These are phyloP conservation scores for Boletus coccyginus DNA, from an alignment of 768 basidiomycete species.

Conservation along the genomic window DNA sequence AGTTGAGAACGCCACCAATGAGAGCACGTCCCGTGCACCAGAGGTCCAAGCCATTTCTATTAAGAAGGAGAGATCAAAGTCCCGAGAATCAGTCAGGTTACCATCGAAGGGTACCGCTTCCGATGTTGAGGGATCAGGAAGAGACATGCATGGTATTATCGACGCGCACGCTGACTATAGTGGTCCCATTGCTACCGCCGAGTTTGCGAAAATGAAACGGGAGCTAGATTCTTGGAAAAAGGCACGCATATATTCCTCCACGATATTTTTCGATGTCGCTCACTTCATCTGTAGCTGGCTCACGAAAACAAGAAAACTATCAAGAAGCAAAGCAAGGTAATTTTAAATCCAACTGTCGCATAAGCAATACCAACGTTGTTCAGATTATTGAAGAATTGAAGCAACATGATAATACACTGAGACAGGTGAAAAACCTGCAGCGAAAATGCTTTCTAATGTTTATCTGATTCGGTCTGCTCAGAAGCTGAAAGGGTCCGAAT, in stretches of 20 bases:
- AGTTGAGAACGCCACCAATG: constrained; percentile 17
- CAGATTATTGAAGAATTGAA: constrained; percentile 56
- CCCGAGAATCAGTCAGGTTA: constrained; percentile 30
- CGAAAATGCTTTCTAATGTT: neutral
- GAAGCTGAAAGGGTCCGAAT: constrained; percentile 46
- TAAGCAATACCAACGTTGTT: constrained; percentile 1
- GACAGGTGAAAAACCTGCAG: constrained; percentile 32
- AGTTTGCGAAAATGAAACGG: constrained; percentile 52
- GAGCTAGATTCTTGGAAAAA: constrained; percentile 58
- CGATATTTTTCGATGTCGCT: neutral
- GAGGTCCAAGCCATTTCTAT: neutral
- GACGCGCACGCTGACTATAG: constrained; percentile 19
- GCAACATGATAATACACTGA: constrained; percentile 38
- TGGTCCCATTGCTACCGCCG: constrained; percentile 43
- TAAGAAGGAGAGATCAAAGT: constrained; percentile 36
- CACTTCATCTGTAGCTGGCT: constrained; percentile 27
- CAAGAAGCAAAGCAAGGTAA: constrained; percentile 58
- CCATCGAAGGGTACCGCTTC: constrained; percentile 24
- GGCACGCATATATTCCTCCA: constrained; percentile 19
- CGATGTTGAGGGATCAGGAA: constrained; percentile 29
- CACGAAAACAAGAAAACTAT: constrained; percentile 47
- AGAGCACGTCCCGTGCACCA: constrained; percentile 8
- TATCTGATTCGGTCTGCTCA: constrained; percentile 18
- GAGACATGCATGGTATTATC: constrained; percentile 16
- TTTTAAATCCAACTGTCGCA: neutral